Evolutionary conservation across 2,329 filamentous ascomycete species (phyloP).

Genomic region (Scortechinia acanthostroma): DNA sequence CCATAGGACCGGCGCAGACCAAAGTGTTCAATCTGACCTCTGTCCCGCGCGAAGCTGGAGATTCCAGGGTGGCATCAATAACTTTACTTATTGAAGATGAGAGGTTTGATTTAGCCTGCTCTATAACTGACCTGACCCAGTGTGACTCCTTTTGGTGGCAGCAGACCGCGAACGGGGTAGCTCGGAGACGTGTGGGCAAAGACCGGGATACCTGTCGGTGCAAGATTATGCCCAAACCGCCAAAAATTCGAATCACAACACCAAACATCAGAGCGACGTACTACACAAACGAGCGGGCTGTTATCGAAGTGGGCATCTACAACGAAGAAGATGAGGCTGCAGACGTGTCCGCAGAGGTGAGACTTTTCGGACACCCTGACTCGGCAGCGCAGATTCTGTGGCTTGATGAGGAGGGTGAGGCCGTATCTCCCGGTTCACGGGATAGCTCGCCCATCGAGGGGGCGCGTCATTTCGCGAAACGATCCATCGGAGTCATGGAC

Average conservation of each 20-base stretch:
- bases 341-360: slow-evolving; percentile 38
- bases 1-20: slow-evolving; percentile 34
- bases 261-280: slow-evolving; percentile 42
- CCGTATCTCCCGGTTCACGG: background rate
- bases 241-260: slow-evolving; percentile 48
- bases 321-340: slow-evolving; percentile 53
- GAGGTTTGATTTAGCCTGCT: slow-evolving; percentile 38
- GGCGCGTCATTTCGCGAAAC: slow-evolving; percentile 11
- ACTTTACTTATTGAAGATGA: slow-evolving; percentile 37
- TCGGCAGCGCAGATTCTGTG: background rate
- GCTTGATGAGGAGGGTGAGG: background rate
- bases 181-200: slow-evolving; percentile 26
- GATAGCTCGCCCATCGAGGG: slow-evolving; percentile 7
- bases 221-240: slow-evolving; percentile 55
- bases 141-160: slow-evolving; percentile 28
- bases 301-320: slow-evolving; percentile 38
- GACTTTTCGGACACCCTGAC: slow-evolving; percentile 31
- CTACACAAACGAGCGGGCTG: slow-evolving; percentile 48
- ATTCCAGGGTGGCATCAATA: slow-evolving; percentile 37
- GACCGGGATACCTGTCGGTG: slow-evolving; percentile 34
- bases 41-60: slow-evolving; percentile 46
- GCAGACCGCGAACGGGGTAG: slow-evolving; percentile 18
- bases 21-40: slow-evolving; percentile 39
- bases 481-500: slow-evolving; percentile 20
- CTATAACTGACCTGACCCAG: slow-evolving; percentile 25